Evolutionary conservation across 2,329 filamentous ascomycete genomes (phyloP), one percentile per base, ranked within the genome.

Genomic region (Thielaviopsis populi): DNA sequence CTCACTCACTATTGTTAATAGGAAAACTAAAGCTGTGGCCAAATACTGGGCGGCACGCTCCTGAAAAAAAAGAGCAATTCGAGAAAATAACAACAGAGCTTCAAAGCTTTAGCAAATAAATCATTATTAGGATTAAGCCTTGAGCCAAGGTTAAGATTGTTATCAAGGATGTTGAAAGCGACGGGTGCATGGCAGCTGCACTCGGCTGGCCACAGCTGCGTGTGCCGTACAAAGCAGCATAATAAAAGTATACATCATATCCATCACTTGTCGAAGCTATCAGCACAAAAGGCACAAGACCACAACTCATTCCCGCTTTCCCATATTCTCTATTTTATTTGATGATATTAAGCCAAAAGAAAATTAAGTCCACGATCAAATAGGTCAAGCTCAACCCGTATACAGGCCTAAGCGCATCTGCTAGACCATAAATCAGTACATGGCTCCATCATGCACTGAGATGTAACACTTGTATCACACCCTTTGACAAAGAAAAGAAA

Each of bases 361-460:
- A 37, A 30, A 27, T 50, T 22, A 37, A 11, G 53, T 56, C 24
- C 30, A n/a, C 37, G 30, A 56, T 56, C 27, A 30, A 37, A 30
- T 37, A 33, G 3, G n/a, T 3, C 53, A 56, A 56, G 15, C 53
- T 37, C 8, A 19, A 27, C 17, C 53, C 53, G 4, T 33, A 50
- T 50, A 48, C 8, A 41, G 27, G 30, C 37, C 46, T 50, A 37
- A 42, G 48, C 41, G 53, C 33, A 24, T 62, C 59, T 59, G 46
- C 22, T 24, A 22, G 24, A 4, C 46, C 46, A 3, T 50, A 19
- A 15, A 50, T 27, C 24, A 50, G 24, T 37, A 50, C 46, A 50
- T 24, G 22, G 48, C 61, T 37, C 33, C 7, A 37, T 37, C 63
- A 56, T 65, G 61, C 59, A 62, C 40, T 62, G 17, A 41, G 42